phyloP scores from a whole-genome alignment of 2,329 filamentous ascomycete genomes.

The Colletotrichum tamarilloi region DNA sequence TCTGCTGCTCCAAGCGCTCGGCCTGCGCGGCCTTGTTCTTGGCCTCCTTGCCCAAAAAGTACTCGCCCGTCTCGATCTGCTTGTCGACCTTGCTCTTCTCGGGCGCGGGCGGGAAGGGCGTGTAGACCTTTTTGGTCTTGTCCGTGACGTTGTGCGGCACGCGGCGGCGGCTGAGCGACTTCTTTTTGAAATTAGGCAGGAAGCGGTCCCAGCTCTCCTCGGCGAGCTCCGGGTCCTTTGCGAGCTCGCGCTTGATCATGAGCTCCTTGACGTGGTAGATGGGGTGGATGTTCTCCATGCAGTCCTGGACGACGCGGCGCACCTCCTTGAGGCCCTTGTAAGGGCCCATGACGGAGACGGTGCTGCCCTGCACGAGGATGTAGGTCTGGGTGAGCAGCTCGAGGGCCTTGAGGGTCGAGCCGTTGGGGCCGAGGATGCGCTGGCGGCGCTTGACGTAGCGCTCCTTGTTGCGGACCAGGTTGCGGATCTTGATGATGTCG shows the following conservation, averaged over 20 bases:
- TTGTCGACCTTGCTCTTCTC: slow-evolving; percentile 99
- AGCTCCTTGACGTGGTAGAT: slow-evolving; percentile 82
- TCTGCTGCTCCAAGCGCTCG: slow-evolving; percentile 85
- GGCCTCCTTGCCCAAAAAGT: slow-evolving; percentile 92
- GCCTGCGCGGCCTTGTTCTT: slow-evolving; percentile 87
- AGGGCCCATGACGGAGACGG: slow-evolving; percentile 89
- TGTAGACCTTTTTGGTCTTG: slow-evolving; percentile 95
- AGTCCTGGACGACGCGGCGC: slow-evolving; percentile 89
- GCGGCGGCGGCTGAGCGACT: slow-evolving; percentile 84
- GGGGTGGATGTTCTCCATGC: slow-evolving; percentile 96
- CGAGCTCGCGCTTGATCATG: slow-evolving; percentile 93
- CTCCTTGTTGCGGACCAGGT: slow-evolving; percentile 91
- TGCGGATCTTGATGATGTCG: slow-evolving; percentile 96
- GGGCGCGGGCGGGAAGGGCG: slow-evolving; percentile 94
- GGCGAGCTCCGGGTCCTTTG: slow-evolving; percentile 86
- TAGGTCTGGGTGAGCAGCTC: slow-evolving; percentile 93
- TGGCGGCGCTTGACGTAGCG: slow-evolving; percentile 95
- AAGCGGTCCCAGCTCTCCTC: slow-evolving; percentile 96
- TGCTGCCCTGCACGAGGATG: slow-evolving; percentile 96
- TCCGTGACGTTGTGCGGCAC: slow-evolving; percentile 88
- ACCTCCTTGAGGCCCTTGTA: slow-evolving; percentile 96
- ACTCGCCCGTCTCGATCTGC: slow-evolving; percentile 98
- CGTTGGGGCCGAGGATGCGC: slow-evolving; percentile 89
- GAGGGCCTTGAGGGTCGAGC: slow-evolving; percentile 92
- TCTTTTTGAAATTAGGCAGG: slow-evolving; percentile 96